These are phyloP conservation scores for Trichoderma sp. DNA, from an alignment of 2,329 filamentous ascomycete species.

Conservation along the genomic window DNA sequence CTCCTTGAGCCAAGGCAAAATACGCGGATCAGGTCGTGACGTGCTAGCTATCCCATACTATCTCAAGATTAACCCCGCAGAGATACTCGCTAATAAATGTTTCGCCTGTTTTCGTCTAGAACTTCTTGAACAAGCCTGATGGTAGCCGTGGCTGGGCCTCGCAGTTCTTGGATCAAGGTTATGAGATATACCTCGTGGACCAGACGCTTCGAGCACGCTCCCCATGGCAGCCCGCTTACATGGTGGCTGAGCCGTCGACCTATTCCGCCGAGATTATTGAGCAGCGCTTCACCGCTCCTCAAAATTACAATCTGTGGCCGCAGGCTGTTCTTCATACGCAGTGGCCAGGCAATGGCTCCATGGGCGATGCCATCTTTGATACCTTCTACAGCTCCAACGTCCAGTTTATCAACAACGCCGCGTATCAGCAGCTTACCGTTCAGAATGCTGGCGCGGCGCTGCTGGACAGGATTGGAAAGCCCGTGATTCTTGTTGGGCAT, in stretches of 20 bases:
- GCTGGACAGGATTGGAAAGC: slow-evolving; percentile 46
- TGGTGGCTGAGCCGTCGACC: slow-evolving; percentile 29
- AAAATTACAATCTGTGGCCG: slow-evolving; percentile 41
- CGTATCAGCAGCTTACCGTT: slow-evolving; percentile 40
- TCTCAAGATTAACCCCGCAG: neutral
- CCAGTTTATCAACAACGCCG: slow-evolving; percentile 39
- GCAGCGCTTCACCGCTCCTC: slow-evolving; percentile 42
- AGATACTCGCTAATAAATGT: neutral
- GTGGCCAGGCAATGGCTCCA: slow-evolving; percentile 45
- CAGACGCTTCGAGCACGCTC: slow-evolving; percentile 50
- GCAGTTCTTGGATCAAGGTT: slow-evolving; percentile 48
- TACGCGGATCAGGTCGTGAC: neutral
- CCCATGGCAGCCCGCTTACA: slow-evolving; percentile 39
- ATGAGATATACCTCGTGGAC: slow-evolving; percentile 51
- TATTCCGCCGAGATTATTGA: slow-evolving; percentile 41
- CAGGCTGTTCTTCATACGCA: slow-evolving; percentile 45
- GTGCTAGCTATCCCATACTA: neutral
- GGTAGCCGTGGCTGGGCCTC: slow-evolving; percentile 51
- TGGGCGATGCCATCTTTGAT: slow-evolving; percentile 46
- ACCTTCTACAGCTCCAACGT: slow-evolving; percentile 45
- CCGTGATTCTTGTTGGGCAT: slow-evolving; percentile 46
- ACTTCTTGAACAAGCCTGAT: slow-evolving; percentile 40
- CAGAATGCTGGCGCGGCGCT: slow-evolving; percentile 45
- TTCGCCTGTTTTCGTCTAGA: slow-evolving; percentile 32
- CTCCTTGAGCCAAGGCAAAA: neutral